Evolutionary conservation across 2,329 filamentous ascomycete genomes (phyloP), one percentile per base, ranked within the genome.

Genomic region (Ophiostoma sp.): DNA sequence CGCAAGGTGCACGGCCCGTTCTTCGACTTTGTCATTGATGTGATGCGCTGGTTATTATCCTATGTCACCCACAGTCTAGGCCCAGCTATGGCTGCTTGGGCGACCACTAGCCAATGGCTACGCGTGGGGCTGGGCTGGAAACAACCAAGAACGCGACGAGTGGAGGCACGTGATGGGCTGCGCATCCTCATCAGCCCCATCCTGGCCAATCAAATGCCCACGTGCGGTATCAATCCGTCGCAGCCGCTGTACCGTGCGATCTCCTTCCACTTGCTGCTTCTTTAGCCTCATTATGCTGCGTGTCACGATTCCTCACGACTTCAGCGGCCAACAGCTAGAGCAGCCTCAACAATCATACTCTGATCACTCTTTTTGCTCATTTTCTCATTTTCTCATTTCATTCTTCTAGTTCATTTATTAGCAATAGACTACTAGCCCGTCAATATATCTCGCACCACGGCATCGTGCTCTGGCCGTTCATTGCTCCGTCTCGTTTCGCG

Each of bases 201-300:
- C 12, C 55, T 60, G 55, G 55, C 55, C 55, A 60, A 60, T 60
- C 62, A 64, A 44, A n/a, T 9, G 62, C 16, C 62, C 62, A 64
- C 62, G 62, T 64, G 62, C 62, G 18, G 6, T 41, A 42, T 14
- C 40, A 64, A 64, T 64, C 44, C 38, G 55, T 27, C 47, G 47
- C 36, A 36, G n/a, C 18, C 12, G 52, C 27, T 27, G 27, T 27
- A 27, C 27, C 27, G 1, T 27, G 27, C 27, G 27, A 58, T 38
- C 16, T 41, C 60, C 7, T 63, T 41, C 27, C 27, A 1, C 27
- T 27, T 27, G 27, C 27, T 42, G 27, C 36, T 38, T 60, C 36
- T 12, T 62, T 41, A 40, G 38, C 16, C 7, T 4, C 36, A 27
- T 40, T 40, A 7, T 62, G 36, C 27, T 55, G 16, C 16, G 49